A percentile compares a stretch with the other conserved stretches of the same genome.
Conservation (phyloP, 139 green algal species). For the Desmodesmus armatus region DNA sequence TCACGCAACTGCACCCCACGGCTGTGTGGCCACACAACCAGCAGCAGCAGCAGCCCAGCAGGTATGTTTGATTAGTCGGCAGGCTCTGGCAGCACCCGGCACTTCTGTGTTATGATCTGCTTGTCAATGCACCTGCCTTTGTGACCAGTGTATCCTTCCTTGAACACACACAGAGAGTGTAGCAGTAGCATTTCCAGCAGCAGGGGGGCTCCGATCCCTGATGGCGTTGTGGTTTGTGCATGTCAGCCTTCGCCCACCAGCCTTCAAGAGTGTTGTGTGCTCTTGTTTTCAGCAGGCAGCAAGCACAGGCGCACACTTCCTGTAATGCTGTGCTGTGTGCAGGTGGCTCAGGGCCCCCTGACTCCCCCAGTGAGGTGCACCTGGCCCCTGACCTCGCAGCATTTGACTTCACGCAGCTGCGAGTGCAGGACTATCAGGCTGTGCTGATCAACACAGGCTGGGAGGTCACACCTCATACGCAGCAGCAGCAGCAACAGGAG, state of each 20-base stretch:
- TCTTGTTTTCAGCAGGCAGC: too few relatives aligned
- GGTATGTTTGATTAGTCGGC: neutral
- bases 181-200: too few relatives aligned
- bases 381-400: neutral
- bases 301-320: too few relatives aligned
- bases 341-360: neutral
- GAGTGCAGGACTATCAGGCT: conserved; percentile 51
- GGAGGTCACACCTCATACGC: conserved; percentile 41
- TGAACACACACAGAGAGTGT: too few relatives aligned
- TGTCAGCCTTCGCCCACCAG: too few relatives aligned
- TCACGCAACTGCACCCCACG: conserved; percentile 31
- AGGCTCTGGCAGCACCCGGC: too few relatives aligned
- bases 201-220: too few relatives aligned
- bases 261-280: too few relatives aligned
- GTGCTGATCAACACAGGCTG: conserved; percentile 80
- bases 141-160: too few relatives aligned
- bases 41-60: neutral
- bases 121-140: too few relatives aligned
- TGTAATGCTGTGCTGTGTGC: neutral
- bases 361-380: conserved; percentile 15
- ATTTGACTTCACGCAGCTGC: conserved; percentile 45
- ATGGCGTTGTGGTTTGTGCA: too few relatives aligned
- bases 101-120: too few relatives aligned
- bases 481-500: conserved; percentile 25
- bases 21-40: neutral